These are phyloP conservation scores for Penicillium argentinense DNA, from an alignment of 495 filamentous ascomycete species.

Conservation along the genomic window DNA sequence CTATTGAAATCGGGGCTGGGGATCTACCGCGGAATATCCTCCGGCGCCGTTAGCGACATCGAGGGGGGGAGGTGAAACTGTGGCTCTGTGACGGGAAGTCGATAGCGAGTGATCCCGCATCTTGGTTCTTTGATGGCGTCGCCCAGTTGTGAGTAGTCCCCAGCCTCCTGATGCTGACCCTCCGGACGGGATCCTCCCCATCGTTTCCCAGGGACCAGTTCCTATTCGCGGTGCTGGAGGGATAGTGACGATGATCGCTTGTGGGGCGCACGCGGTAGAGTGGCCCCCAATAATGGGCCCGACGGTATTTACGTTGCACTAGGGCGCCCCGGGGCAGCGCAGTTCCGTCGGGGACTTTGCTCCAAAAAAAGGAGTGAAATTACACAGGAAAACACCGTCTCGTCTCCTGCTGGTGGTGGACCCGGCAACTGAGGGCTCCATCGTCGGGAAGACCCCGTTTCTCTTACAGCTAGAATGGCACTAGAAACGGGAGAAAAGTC, in stretches of 20 bases:
- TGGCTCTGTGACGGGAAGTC: constrained; percentile 4
- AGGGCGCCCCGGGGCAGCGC: constrained; percentile 1
- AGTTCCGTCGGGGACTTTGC: neutral
- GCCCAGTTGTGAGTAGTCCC: too few species aligned
- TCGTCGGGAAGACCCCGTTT: constrained; percentile 23
- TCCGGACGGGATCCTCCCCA: too few species aligned
- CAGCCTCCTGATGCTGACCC: too few species aligned
- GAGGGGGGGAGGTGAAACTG: constrained; percentile 10
- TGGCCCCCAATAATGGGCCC: constrained; percentile 11
- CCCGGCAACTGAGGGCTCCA: constrained; percentile 10
- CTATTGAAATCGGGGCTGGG: constrained; percentile 17
- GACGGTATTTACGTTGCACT: constrained; percentile 13
- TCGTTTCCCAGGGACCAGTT: neutral
- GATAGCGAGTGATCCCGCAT: neutral
- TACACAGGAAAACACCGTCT: constrained; percentile 20
- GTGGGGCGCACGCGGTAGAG: constrained; percentile 11
- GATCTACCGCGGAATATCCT: constrained; percentile 21
- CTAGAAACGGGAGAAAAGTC: constrained; percentile 29
- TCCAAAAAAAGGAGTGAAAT: neutral
- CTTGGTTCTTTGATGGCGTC: too few species aligned
- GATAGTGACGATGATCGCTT: constrained; percentile 11
- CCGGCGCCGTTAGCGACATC: constrained; percentile 21
- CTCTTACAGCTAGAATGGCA: constrained; percentile 30
- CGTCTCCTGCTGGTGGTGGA: constrained; percentile 21
- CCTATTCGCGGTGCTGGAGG: constrained; percentile 3